phyloP scores from a whole-genome alignment of 345 rosid species.

The Carallia brachiata region DNA sequence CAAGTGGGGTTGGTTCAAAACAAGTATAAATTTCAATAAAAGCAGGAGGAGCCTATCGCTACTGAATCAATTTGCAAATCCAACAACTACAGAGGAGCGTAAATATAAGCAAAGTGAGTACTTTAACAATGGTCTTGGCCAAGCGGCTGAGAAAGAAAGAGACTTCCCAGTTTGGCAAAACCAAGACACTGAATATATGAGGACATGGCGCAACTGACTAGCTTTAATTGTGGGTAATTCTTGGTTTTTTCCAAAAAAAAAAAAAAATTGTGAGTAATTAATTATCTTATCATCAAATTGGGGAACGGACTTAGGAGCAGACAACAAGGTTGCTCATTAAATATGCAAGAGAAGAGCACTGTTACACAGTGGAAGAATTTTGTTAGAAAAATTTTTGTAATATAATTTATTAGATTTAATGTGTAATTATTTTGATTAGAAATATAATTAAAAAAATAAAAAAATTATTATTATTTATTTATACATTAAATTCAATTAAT shows the following conservation, averaged over 20 bases:
- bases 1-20: slow-evolving; percentile 14
- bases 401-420: too few relatives aligned
- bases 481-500: too few relatives aligned
- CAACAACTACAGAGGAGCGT: neutral
- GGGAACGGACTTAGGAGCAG: too few relatives aligned
- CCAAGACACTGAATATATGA: slow-evolving; percentile 13
- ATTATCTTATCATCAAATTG: neutral
- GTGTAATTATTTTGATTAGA: too few relatives aligned
- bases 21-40: neutral
- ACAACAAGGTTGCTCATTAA: slow-evolving; percentile 11
- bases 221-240: slow-evolving; percentile 23
- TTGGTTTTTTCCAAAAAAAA: too few relatives aligned
- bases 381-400: too few relatives aligned
- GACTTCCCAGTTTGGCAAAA: slow-evolving; percentile 17
- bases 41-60: neutral
- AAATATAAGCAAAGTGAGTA: neutral
- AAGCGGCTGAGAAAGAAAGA: neutral
- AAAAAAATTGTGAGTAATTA: slow-evolving; percentile 14
- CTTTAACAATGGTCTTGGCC: too few relatives aligned
- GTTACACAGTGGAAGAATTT: too few relatives aligned
- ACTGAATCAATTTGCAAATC: neutral
- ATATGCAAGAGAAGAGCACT: too few relatives aligned
- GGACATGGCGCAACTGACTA: slow-evolving; percentile 31
- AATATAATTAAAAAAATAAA: too few relatives aligned
- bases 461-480: too few relatives aligned